Base-by-base conservation (phyloP, 2,329 filamentous ascomycete species). In the Dactylellina leptospora region DNA sequence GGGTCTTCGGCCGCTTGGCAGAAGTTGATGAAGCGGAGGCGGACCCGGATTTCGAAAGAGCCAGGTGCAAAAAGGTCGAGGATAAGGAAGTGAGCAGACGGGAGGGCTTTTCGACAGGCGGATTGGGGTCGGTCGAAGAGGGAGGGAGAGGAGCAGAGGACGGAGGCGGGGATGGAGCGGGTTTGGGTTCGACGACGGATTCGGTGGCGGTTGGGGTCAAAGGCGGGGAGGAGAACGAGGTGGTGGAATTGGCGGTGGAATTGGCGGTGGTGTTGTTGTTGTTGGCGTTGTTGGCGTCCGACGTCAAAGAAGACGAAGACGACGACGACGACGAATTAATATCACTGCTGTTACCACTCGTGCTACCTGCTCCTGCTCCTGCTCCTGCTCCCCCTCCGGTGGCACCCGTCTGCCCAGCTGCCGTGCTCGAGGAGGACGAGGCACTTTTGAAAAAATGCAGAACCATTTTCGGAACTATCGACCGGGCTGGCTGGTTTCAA, bases 361-460 rank as follows among this genome's bases (percentile, higher is more conserved):
- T 56, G 27, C 33, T 36, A 42, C 51, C 51, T 3, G n/a, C 20
- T 13, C 8, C 16, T 13, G 9, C 53, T n/a, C 18, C 36, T 16
- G 56, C 11, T n/a, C 56, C 18, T 18, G 44, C 28, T 33, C 13
- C 18, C 36, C 59, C 38, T 22, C 51, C 36, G 56, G 42, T 48
- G 40, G 54, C 47, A 47, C 42, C 63, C 58, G 62, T 36, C 36
- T 47, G 30, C 16, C 47, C 63, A 48, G 63, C 30, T 53, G 63
- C 40, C 42, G 45, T 47, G 30, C 58, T 54, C 22, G 51, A 36
- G 38, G 44, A 53, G 22, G 68, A 72, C 59, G 68, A 72, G 68
- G 68, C 56, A 60, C 68, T 72, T 64, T 64, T 72, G 59, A 72
- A 72, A 54, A 72, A 72, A 45, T 50, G 25, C 11, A 72, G 68